phyloP scores from a whole-genome alignment of 2,329 filamentous ascomycete genomes.

The Amylocarpus encephaloides region DNA sequence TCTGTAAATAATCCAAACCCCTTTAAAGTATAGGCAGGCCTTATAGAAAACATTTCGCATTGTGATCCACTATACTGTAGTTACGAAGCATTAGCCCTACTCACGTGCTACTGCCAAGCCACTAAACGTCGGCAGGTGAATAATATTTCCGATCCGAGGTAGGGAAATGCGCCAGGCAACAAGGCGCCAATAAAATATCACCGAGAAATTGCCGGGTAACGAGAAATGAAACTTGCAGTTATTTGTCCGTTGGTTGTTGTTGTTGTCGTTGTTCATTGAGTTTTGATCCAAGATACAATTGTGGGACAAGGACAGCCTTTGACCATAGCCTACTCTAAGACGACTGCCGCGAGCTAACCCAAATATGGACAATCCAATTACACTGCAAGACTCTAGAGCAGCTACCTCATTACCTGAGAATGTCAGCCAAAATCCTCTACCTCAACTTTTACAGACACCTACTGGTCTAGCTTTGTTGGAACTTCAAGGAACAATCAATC shows the following conservation, averaged over 20 bases:
- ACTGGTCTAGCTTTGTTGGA: slow-evolving; percentile 85
- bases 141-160: too few relatives aligned
- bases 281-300: too few relatives aligned
- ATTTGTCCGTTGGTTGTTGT: neutral
- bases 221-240: neutral
- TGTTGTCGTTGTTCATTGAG: neutral
- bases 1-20: neutral
- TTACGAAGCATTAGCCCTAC: too few relatives aligned
- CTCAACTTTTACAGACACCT: slow-evolving; percentile 79
- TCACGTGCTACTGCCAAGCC: too few relatives aligned
- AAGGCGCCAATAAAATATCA: too few relatives aligned
- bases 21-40: too few relatives aligned
- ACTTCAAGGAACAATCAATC: slow-evolving; percentile 84
- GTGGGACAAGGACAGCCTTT: too few relatives aligned
- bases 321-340: neutral
- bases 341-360: neutral
- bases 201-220: too few relatives aligned
- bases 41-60: too few relatives aligned
- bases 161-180: too few relatives aligned
- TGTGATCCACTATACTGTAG: too few relatives aligned
- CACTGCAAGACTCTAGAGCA: neutral
- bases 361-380: neutral
- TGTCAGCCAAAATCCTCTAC: slow-evolving; percentile 51
- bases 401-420: neutral
- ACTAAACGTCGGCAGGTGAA: too few relatives aligned